phyloP scores from a whole-genome alignment of 106 monocot species.

The Acorus gramineus region DNA sequence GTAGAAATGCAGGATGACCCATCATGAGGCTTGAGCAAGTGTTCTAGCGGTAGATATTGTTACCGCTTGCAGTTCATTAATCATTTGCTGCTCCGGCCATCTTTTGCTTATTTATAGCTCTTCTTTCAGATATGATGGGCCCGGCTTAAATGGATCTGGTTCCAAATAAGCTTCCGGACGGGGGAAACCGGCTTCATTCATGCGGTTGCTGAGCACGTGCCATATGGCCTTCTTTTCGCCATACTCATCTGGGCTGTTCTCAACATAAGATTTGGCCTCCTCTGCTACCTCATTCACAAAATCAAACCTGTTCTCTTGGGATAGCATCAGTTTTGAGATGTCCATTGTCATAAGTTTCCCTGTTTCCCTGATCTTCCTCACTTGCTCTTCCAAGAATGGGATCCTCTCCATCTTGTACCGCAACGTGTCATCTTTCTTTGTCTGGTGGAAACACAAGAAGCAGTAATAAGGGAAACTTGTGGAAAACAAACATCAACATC shows the following conservation, averaged over 20 bases:
- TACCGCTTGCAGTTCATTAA: too few relatives aligned
- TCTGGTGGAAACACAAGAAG: slow-evolving; percentile 32
- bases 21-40: too few relatives aligned
- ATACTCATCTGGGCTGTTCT: slow-evolving; percentile 71
- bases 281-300: slow-evolving; percentile 89
- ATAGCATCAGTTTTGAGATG: slow-evolving; percentile 63
- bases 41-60: too few relatives aligned
- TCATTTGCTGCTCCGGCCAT: too few relatives aligned
- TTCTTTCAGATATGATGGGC: slow-evolving; percentile 46
- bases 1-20: too few relatives aligned
- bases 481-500: neutral
- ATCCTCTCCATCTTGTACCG: slow-evolving; percentile 43
- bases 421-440: slow-evolving; percentile 57
- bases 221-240: slow-evolving; percentile 76
- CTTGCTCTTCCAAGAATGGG: slow-evolving; percentile 91
- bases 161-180: slow-evolving; percentile 76
- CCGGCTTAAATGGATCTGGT: slow-evolving; percentile 66
- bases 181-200: slow-evolving; percentile 72
- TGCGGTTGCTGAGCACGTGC: slow-evolving; percentile 80
- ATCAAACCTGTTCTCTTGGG: slow-evolving; percentile 73
- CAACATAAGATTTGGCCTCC: slow-evolving; percentile 62
- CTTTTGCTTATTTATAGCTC: slow-evolving; percentile 5
- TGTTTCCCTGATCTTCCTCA: slow-evolving; percentile 52
- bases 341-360: slow-evolving; percentile 73
- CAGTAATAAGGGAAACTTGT: neutral